These are phyloP conservation scores for Zostera marina DNA, from an alignment of 116 monocot species.

Conservation along the genomic window DNA sequence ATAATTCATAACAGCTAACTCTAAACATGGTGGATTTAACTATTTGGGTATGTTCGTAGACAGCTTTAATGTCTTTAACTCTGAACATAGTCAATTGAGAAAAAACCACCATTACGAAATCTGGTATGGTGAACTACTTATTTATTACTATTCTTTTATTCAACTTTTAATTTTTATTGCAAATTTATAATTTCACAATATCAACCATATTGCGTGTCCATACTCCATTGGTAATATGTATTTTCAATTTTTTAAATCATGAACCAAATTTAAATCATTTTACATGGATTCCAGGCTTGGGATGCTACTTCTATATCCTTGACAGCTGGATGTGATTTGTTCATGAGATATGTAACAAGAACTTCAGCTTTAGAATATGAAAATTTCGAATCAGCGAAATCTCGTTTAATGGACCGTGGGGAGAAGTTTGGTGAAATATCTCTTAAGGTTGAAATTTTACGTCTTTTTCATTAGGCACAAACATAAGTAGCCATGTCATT, in stretches of 20 bases:
- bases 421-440: conserved; percentile 98
- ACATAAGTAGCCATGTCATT: not conserved
- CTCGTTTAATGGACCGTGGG: conserved; percentile 76
- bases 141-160: no score
- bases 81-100: no score
- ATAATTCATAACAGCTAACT: no score
- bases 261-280: not conserved
- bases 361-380: conserved; percentile 92
- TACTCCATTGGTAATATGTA: no score
- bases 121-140: no score
- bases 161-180: no score
- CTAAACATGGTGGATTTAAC: no score
- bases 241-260: not conserved
- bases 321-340: conserved; percentile 90
- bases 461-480: not conserved
- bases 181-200: no score
- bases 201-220: no score
- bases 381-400: conserved; percentile 82
- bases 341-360: conserved; percentile 91
- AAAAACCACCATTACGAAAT: no score
- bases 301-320: conserved; percentile 86
- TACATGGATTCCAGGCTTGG: conserved; percentile 21
- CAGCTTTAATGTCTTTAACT: no score
- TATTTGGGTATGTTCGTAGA: no score
- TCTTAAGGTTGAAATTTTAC: conserved; percentile 33